Conservation (phyloP, 1,139 yeast genomes). For the Zygosaccharomyces pseudobailii region DNA sequence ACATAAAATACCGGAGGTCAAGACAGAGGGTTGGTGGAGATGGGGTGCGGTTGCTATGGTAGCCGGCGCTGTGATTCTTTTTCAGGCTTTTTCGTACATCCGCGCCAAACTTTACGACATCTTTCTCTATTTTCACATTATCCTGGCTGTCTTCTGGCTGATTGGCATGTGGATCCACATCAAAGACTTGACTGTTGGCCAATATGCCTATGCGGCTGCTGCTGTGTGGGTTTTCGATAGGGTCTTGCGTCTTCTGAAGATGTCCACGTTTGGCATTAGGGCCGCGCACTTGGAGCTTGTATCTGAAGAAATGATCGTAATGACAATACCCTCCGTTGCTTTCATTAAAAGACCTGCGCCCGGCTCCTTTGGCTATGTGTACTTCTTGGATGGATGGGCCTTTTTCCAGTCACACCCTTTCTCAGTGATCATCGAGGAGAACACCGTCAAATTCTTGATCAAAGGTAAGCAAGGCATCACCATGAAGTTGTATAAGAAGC, state of each 20-base stretch:
- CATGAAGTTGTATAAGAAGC: conserved; percentile 31
- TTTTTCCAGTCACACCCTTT: conserved; percentile 71
- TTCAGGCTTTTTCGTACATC: conserved; percentile 43
- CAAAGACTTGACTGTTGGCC: conserved; percentile 38
- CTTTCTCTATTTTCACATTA: conserved; percentile 52
- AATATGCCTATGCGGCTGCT: conserved; percentile 45
- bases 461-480: conserved; percentile 45
- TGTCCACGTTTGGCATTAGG: conserved; percentile 44
- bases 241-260: conserved; percentile 45
- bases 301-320: conserved; percentile 44
- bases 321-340: conserved; percentile 37
- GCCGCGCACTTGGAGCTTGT: conserved; percentile 45
- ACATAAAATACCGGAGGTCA: conserved; percentile 34
- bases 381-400: conserved; percentile 45
- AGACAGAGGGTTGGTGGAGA: conserved; percentile 32
- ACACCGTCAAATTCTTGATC: conserved; percentile 39
- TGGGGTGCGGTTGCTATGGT: conserved; percentile 53
- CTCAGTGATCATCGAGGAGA: conserved; percentile 42
- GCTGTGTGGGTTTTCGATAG: conserved; percentile 64
- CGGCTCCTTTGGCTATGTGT: conserved; percentile 57
- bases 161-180: conserved; percentile 57
- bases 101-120: conserved; percentile 56
- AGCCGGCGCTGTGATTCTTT: conserved; percentile 39
- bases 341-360: conserved; percentile 45
- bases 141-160: conserved; percentile 50